Percentiles rank a stretch among this genome's conserved stretches.
Evolutionary conservation across 306 rosid genomes (phyloP).

Genomic region (Sicyos edulis): DNA sequence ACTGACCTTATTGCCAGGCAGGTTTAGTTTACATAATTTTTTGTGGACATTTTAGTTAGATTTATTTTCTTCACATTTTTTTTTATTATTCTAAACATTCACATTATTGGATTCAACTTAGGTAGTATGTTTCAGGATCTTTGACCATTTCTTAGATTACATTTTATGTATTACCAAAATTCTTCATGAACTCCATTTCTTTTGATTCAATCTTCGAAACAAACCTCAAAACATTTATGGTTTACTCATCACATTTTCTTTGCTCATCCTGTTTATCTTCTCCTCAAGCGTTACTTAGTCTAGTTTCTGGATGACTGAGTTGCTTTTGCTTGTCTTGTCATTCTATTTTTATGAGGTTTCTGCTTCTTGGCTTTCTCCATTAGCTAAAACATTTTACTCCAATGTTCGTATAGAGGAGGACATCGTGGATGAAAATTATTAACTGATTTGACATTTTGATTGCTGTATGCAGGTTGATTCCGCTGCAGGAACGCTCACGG

Average conservation of each 20-base stretch:
- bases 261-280: no score
- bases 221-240: not conserved
- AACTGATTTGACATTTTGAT: conserved; percentile 21
- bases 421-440: not conserved
- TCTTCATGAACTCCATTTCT: not conserved
- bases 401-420: not conserved
- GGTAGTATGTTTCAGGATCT: not conserved
- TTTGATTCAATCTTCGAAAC: not conserved
- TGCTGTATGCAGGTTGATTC: conserved; percentile 61
- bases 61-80: not conserved
- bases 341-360: no score
- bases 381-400: no score
- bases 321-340: no score
- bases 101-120: no score
- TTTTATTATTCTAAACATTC: not conserved
- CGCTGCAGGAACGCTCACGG: conserved; percentile 92
- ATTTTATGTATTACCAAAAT: not conserved
- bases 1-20: conserved; percentile 98
- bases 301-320: no score
- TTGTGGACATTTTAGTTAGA: not conserved
- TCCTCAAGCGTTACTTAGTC: no score
- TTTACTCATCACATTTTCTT: not conserved
- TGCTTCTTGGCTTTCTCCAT: no score
- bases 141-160: not conserved
- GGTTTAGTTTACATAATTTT: conserved; percentile 36